phyloP scores from a whole-genome alignment of 2,329 filamentous ascomycete genomes.

The Aotearoamyces nothofagi region DNA sequence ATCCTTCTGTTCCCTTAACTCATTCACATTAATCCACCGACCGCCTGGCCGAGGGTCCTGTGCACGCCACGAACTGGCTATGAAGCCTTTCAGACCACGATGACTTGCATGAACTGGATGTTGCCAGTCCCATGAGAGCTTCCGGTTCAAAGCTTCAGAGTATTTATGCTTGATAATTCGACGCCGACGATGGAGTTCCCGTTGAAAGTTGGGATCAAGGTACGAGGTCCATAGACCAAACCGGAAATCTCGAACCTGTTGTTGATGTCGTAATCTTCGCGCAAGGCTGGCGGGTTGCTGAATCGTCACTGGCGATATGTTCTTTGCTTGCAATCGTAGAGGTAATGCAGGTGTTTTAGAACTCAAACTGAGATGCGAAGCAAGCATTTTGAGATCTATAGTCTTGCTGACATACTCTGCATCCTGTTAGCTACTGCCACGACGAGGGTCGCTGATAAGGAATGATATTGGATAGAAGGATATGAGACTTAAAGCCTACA shows the following conservation, averaged over 20 bases:
- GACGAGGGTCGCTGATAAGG: too few relatives aligned
- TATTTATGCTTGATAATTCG: conserved; percentile 29
- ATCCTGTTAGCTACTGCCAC: too few relatives aligned
- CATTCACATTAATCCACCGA: conserved; percentile 22
- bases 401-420: too few relatives aligned
- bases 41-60: conserved; percentile 14
- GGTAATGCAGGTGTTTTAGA: too few relatives aligned
- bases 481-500: too few relatives aligned
- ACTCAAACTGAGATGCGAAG: too few relatives aligned
- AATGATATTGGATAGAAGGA: too few relatives aligned
- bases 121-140: conserved; percentile 30
- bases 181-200: conserved; percentile 28
- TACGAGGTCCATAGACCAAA: conserved; percentile 31
- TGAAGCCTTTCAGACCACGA: conserved; percentile 23
- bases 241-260: conserved; percentile 31
- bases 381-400: too few relatives aligned
- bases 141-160: conserved; percentile 28
- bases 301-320: background rate
- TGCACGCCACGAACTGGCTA: conserved; percentile 25
- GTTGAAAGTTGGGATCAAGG: conserved; percentile 25
- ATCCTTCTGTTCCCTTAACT: conserved; percentile 7
- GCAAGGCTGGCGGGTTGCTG: background rate
- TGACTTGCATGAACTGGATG: conserved; percentile 19
- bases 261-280: conserved; percentile 8
- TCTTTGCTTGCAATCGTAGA: background rate